phyloP scores from a whole-genome alignment of 2,329 filamentous ascomycete genomes.

The Penicillium sp. region DNA sequence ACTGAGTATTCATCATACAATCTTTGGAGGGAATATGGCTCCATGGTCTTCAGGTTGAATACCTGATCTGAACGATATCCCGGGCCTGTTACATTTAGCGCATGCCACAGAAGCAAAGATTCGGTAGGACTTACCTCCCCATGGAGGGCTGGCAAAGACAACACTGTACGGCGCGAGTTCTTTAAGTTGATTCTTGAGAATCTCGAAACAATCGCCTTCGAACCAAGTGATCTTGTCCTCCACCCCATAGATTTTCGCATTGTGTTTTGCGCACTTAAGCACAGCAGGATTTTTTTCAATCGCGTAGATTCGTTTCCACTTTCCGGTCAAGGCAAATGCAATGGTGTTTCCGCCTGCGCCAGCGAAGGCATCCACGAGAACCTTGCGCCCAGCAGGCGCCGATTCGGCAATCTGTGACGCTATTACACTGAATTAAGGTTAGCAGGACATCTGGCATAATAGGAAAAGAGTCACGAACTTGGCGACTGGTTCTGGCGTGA shows the following conservation, averaged over 20 bases:
- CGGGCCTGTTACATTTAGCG: slow-evolving; percentile 49
- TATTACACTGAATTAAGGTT: slow-evolving; percentile 60
- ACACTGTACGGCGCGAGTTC: slow-evolving; percentile 54
- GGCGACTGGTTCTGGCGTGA: slow-evolving; percentile 90
- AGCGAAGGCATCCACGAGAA: slow-evolving; percentile 84
- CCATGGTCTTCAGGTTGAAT: slow-evolving; percentile 82
- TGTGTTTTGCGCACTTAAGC: slow-evolving; percentile 87
- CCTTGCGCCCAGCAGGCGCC: slow-evolving; percentile 56
- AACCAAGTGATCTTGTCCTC: slow-evolving; percentile 79
- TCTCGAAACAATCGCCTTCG: slow-evolving; percentile 80
- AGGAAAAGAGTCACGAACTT: slow-evolving; percentile 54
- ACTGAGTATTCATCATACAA: slow-evolving; percentile 63
- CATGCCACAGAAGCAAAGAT: not conserved
- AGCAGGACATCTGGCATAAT: slow-evolving; percentile 1
- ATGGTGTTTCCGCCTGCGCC: slow-evolving; percentile 93
- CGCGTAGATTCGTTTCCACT: slow-evolving; percentile 81
- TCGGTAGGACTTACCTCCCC: slow-evolving; percentile 60
- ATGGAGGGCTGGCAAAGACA: slow-evolving; percentile 71
- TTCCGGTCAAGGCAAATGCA: slow-evolving; percentile 78
- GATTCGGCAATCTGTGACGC: slow-evolving; percentile 67
- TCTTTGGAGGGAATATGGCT: slow-evolving; percentile 72
- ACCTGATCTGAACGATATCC: slow-evolving; percentile 65
- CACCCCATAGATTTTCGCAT: slow-evolving; percentile 82
- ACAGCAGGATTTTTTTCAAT: slow-evolving; percentile 81
- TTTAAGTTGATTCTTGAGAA: slow-evolving; percentile 55